Evolutionary conservation across 768 basidiomycete species (phyloP).

Genomic region (Lactarius pseudohatsudake): DNA sequence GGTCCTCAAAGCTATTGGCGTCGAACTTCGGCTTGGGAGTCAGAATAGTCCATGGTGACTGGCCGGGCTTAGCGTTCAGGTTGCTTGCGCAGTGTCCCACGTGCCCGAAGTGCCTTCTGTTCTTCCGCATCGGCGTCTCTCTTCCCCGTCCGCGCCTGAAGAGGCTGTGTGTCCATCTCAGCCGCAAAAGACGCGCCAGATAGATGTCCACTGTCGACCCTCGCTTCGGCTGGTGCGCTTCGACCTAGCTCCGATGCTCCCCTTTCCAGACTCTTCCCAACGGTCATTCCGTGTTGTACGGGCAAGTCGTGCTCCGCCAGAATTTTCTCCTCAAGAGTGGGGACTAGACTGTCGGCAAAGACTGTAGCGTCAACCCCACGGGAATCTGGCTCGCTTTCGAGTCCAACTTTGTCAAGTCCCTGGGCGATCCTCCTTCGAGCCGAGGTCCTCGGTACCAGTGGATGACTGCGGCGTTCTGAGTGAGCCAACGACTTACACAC

Average conservation of each 20-base stretch:
- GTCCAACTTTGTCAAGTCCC: slow-evolving; percentile 44
- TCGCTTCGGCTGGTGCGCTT: slow-evolving; percentile 36
- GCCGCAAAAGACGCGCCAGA: slow-evolving; percentile 48
- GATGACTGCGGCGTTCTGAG: slow-evolving; percentile 39
- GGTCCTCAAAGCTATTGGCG: slow-evolving; percentile 82
- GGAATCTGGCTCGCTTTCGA: slow-evolving; percentile 43
- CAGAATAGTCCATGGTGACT: slow-evolving; percentile 61
- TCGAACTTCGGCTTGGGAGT: slow-evolving; percentile 71
- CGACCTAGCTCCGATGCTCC: slow-evolving; percentile 18
- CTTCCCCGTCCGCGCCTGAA: slow-evolving; percentile 45
- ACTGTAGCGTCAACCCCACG: slow-evolving; percentile 44
- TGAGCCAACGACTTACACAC: not conserved
- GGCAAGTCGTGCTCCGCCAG: slow-evolving; percentile 43
- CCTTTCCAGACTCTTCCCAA: slow-evolving; percentile 11
- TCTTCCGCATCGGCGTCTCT: slow-evolving; percentile 51
- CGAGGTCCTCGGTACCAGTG: slow-evolving; percentile 42
- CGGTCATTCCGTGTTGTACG: slow-evolving; percentile 16
- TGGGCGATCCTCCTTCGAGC: slow-evolving; percentile 39
- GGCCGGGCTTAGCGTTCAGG: slow-evolving; percentile 50
- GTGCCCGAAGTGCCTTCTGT: slow-evolving; percentile 47
- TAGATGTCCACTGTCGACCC: slow-evolving; percentile 44
- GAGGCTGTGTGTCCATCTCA: slow-evolving; percentile 47
- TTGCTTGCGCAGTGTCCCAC: slow-evolving; percentile 55
- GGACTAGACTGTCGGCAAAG: slow-evolving; percentile 62
- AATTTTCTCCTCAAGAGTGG: slow-evolving; percentile 68